Evolutionary conservation across 257 asterid genomes (phyloP).

Genomic region (Verbascum thapsus): DNA sequence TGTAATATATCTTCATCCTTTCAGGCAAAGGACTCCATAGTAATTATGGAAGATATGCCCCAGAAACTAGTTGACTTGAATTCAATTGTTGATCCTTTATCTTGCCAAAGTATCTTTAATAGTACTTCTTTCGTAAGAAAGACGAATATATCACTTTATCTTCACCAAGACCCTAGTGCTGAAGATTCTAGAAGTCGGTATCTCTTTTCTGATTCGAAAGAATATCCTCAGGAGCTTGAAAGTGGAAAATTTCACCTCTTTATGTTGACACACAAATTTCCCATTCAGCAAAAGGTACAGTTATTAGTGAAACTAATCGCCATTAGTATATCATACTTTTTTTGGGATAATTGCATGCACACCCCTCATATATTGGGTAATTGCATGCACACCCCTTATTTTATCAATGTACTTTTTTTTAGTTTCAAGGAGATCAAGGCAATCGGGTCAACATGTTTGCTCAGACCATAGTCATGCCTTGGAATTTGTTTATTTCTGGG

Average conservation of each 20-base stretch:
- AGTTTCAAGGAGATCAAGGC: conserved; percentile 59
- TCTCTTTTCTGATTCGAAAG: conserved; percentile 39
- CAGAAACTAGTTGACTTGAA: conserved; percentile 43
- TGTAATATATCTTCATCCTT: conserved; percentile 24
- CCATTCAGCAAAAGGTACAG: conserved; percentile 64
- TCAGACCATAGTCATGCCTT: conserved; percentile 76
- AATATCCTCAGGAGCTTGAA: conserved; percentile 45
- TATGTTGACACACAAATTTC: conserved; percentile 76
- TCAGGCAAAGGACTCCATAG: conserved; percentile 61
- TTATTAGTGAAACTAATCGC: conserved; percentile 26
- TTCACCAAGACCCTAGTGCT: conserved; percentile 42
- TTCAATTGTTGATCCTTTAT: conserved; percentile 43
- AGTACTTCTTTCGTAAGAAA: conserved; percentile 40
- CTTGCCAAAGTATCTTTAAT: conserved; percentile 66
- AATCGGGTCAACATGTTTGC: conserved; percentile 59
- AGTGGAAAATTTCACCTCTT: conserved; percentile 72
- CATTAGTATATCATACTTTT: conserved; percentile 10
- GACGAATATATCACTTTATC: conserved; percentile 46
- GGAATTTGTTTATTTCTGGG: conserved; percentile 69
- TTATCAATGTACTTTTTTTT: conserved; percentile 29
- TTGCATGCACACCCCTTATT: conserved; percentile 26
- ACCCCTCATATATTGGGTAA: too few relatives aligned
- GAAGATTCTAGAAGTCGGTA: conserved; percentile 41
- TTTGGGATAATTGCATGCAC: too few relatives aligned
- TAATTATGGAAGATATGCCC: conserved; percentile 65